Base-by-base conservation (phyloP, 768 basidiomycete genomes). In the Phaeolepiota aurea region DNA sequence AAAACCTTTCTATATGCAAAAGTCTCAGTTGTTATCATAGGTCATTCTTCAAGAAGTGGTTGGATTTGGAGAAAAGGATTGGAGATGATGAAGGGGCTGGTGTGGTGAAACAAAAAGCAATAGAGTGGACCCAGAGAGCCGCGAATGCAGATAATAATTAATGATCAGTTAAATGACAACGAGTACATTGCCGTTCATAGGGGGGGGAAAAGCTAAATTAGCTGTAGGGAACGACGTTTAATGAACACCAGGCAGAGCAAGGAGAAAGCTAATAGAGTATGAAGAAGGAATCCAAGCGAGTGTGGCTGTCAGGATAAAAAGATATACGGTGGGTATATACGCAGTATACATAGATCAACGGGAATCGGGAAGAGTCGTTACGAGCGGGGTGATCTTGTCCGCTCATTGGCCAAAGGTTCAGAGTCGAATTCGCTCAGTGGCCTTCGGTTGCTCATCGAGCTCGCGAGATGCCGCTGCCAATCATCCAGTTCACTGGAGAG, bases 41-140 rank as follows among this genome's bases (percentile, higher is more conserved):
- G 63, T 77, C 82, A 20, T 83, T 97, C 62, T 98, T 99, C 76
- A 99, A 99, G 64, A 97, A 97, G 60, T 96, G 93, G 89, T n/a
- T n/a, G 21, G 82, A 82, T 44, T 62, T 96, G 28, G 96, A 98
- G 59, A 78, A 76, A 49, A 75, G 78, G 49, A 63, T 92, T 44
- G 96, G 94, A 3, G 88, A 96, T 51, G 88, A 86, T 44, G 81
- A 82, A 32, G 91, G 92, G 14, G 81, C 77, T 19, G 72, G 75
- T 20, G 56, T 57, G 34, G 93, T 96, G 34, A 99, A 97, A 67
- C 68, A 77, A 48, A 87, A 84, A 56, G 96, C 96, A 10, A 64
- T 91, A 31, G 91, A 89, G 59, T 99, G 91, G 91, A 87, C 87
- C 45, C 83, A 78, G 56, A 71, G 62, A 49, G 79, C 82, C 40